Percentiles rank a stretch among this genome's conserved stretches.
Conservation (phyloP, 2,329 filamentous ascomycete species). For the Chaetothyriales sp. region DNA sequence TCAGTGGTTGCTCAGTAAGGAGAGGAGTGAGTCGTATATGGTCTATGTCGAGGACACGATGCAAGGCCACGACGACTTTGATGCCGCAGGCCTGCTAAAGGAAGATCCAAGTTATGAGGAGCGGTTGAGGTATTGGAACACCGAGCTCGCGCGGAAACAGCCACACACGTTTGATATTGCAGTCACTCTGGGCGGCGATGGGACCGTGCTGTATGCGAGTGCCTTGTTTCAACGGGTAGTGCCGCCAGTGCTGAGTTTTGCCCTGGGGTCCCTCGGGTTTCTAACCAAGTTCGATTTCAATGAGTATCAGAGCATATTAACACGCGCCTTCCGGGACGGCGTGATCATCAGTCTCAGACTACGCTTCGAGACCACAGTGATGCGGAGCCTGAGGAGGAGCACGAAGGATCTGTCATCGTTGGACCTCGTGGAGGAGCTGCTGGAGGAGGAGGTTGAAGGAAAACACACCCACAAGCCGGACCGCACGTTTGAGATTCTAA, state of each 20-base stretch:
- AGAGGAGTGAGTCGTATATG: slow-evolving; percentile 54
- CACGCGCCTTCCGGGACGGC: slow-evolving; percentile 61
- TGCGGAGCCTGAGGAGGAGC: slow-evolving; percentile 51
- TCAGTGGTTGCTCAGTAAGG: slow-evolving; percentile 63
- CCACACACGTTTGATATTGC: slow-evolving; percentile 91
- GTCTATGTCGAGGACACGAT: slow-evolving; percentile 73
- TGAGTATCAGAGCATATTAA: slow-evolving; percentile 55
- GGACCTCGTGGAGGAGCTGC: slow-evolving; percentile 77
- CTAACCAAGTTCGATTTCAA: slow-evolving; percentile 93
- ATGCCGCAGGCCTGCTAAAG: slow-evolving; percentile 53
- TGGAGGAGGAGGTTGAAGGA: slow-evolving; percentile 73
- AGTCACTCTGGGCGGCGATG: slow-evolving; percentile 81
- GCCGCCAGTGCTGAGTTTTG: slow-evolving; percentile 82
- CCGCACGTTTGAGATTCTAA: slow-evolving; percentile 76
- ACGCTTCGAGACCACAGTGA: slow-evolving; percentile 84
- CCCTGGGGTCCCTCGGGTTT: slow-evolving; percentile 87
- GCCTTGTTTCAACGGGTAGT: slow-evolving; percentile 96
- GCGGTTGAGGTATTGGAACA: slow-evolving; percentile 70
- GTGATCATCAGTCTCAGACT: slow-evolving; percentile 78
- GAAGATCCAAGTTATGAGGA: slow-evolving; percentile 42
- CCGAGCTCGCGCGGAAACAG: slow-evolving; percentile 58
- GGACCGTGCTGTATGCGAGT: slow-evolving; percentile 87
- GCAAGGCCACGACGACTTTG: slow-evolving; percentile 57
- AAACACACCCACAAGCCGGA: slow-evolving; percentile 75
- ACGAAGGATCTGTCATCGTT: slow-evolving; percentile 15